Evolutionary conservation across 352 stramenopile genomes (phyloP), one percentile per base, ranked within the genome.

Genomic region (Phytophthora crassamura): DNA sequence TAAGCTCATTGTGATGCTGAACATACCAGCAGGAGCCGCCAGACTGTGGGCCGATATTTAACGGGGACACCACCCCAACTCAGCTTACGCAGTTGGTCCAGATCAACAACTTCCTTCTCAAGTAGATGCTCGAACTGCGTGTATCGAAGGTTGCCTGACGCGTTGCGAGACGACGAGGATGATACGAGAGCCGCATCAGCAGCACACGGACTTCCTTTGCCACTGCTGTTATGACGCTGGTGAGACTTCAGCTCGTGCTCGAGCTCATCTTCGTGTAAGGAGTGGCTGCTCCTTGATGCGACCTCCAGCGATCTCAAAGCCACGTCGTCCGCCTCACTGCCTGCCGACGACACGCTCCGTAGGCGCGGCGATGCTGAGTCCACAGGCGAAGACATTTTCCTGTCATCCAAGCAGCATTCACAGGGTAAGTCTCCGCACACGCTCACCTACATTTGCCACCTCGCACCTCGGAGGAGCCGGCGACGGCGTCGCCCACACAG

Each of bases 21-120:
- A 30, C 72, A 4, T 77, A 93, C 97, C 70, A 99, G 74, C 11
- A 99, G 65, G 25, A 99, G 81, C 67, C 98, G 95, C 98, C 98
- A 99, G 32, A 92, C 86, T n/a, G 82, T 89, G 2, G 91, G 80
- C 14, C 95, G 80, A 67, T 96, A 81, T 20, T 93, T 75, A 5
- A 80, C 78, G 5, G 95, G 92, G 22, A 98, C 82, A 15, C 96
- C 95, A 42, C 92, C 93, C 96, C 96, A 99, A 58, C 89, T 96
- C 34, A 98, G 67, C 36, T 93, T 84, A 4, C 91, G 84, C 40
- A 99, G 77, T 57, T 93, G 82, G 41, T 97, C 88, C 40, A 98
- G 63, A 49, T 98, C 91, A 16, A 98, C 82, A 11, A 89, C 82
- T 43, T 94, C 82, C 15, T 82, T 86, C 51, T 84, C 67, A 20